phyloP scores from a whole-genome alignment of 345 rosid genomes.

The Abelmoschus esculentus region DNA sequence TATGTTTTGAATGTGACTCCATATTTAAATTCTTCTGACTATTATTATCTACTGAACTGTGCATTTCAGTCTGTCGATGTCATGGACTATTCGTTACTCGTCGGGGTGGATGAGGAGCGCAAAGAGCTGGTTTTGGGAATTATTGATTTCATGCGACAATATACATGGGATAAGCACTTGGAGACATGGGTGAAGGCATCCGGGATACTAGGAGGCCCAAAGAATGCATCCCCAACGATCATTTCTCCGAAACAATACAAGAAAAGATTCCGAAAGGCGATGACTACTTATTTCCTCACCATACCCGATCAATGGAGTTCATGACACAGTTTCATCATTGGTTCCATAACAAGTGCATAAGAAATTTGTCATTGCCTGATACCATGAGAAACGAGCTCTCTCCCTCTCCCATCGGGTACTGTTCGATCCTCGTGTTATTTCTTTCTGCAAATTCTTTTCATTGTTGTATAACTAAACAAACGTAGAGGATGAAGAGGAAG shows the following conservation, averaged over 20 bases:
- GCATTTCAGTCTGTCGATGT: slow-evolving; percentile 64
- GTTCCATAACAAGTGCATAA: slow-evolving; percentile 27
- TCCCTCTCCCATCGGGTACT: not conserved
- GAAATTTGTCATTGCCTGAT: slow-evolving; percentile 15
- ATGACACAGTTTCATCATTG: slow-evolving; percentile 31
- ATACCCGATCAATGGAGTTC: slow-evolving; percentile 92
- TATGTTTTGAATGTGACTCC: not conserved
- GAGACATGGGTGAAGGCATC: slow-evolving; percentile 97
- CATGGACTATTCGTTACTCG: slow-evolving; percentile 94
- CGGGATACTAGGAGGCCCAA: slow-evolving; percentile 80
- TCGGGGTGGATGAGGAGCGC: slow-evolving; percentile 83
- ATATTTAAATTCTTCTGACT: not conserved
- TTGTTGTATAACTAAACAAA: slow-evolving; percentile 8
- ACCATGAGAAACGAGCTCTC: slow-evolving; percentile 7
- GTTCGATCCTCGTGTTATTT: not conserved
- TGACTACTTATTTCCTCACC: slow-evolving; percentile 88
- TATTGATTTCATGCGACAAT: slow-evolving; percentile 95
- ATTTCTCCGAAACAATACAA: slow-evolving; percentile 67
- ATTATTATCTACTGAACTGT: not conserved
- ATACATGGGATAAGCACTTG: slow-evolving; percentile 99
- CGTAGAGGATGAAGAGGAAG: slow-evolving; percentile 10
- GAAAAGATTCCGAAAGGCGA: slow-evolving; percentile 91
- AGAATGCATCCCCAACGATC: slow-evolving; percentile 66
- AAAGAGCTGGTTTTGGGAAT: slow-evolving; percentile 91
- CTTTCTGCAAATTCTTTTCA: not conserved